Conservation (phyloP, 176 grass and related monocot species). For the Areca catechu region DNA sequence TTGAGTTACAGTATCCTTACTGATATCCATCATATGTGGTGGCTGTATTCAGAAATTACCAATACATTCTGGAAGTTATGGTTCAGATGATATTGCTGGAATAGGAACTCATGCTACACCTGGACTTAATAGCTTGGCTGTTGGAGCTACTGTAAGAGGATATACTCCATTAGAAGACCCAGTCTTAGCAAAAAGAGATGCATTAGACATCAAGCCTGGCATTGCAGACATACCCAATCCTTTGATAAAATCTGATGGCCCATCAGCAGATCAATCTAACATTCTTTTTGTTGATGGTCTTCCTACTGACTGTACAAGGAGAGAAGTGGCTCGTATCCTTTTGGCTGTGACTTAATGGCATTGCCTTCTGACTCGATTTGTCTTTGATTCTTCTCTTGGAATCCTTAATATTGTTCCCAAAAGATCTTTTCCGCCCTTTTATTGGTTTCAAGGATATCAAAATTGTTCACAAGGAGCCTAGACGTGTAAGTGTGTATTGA, state of each 20-base stretch:
- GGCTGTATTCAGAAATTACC: conserved; percentile 25
- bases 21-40: conserved; percentile 6
- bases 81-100: conserved; percentile 25
- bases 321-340: conserved; percentile 91
- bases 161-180: conserved; percentile 43
- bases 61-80: conserved; percentile 31
- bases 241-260: conserved; percentile 22
- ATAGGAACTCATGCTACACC: conserved; percentile 13
- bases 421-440: conserved; percentile 70
- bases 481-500: conserved; percentile 34
- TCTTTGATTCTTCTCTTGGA: neutral
- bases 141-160: conserved; percentile 17
- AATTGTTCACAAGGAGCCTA: conserved; percentile 1
- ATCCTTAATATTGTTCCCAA: conserved; percentile 35
- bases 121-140: conserved; percentile 22
- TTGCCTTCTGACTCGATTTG: conserved; percentile 1
- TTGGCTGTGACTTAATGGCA: neutral
- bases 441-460: conserved; percentile 70
- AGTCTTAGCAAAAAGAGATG: conserved; percentile 28
- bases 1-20: neutral
- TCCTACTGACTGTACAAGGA: conserved; percentile 75
- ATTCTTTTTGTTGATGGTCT: conserved; percentile 82
- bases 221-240: conserved; percentile 21
- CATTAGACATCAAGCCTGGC: conserved; percentile 26
- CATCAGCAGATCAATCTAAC: conserved; percentile 47